Conservation (phyloP, 768 basidiomycete species). For the Xerocomellus amylosporus region DNA sequence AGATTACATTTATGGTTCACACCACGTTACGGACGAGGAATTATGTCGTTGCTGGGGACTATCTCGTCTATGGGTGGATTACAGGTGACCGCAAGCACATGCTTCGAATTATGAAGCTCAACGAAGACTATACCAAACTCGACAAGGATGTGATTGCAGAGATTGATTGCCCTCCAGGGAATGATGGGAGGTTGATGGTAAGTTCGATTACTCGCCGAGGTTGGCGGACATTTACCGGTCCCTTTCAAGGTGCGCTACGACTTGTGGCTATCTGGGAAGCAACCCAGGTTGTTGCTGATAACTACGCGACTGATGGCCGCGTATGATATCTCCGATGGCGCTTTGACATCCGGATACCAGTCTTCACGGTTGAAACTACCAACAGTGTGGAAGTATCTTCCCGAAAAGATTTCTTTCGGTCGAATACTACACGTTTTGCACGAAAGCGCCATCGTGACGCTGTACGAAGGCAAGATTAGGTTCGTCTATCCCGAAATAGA, state of each 20-base stretch:
- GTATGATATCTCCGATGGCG: constrained; percentile 25
- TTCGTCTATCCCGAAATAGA: constrained; percentile 30
- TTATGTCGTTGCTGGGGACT: constrained; percentile 23
- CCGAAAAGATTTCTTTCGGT: constrained; percentile 26
- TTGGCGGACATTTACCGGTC: not conserved
- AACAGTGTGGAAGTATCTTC: constrained; percentile 19
- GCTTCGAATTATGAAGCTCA: constrained; percentile 30
- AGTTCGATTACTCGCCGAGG: not conserved
- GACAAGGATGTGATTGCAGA: constrained; percentile 23
- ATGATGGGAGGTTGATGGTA: constrained; percentile 29
- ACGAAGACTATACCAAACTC: constrained; percentile 22
- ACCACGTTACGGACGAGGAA: constrained; percentile 25
- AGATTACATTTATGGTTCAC: constrained; percentile 25
- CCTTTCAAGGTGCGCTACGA: constrained; percentile 27
- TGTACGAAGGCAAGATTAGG: constrained; percentile 25
- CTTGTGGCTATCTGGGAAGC: constrained; percentile 26
- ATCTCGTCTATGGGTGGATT: constrained; percentile 31
- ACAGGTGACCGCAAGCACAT: constrained; percentile 28
- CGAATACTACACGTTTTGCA: constrained; percentile 28
- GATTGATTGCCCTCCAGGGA: constrained; percentile 29
- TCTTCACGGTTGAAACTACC: constrained; percentile 9
- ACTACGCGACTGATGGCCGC: constrained; percentile 30
- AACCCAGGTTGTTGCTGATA: constrained; percentile 23
- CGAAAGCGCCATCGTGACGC: constrained; percentile 25
- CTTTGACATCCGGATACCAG: constrained; percentile 9